Evolutionary conservation across 495 filamentous ascomycete genomes (phyloP).

Genomic region (Delitschia confertaspora): DNA sequence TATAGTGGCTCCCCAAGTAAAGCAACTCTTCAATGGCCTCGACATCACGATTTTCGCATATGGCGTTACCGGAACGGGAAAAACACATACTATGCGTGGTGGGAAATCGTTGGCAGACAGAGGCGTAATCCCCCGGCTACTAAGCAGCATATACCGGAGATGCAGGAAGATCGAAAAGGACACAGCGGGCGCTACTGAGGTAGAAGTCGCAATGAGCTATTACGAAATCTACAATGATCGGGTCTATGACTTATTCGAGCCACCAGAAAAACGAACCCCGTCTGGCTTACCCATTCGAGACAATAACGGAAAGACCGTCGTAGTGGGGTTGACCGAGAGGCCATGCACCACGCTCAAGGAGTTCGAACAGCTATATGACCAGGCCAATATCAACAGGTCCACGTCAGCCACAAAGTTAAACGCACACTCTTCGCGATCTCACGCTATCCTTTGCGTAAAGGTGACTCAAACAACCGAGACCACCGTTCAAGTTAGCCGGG

Average conservation of each 20-base stretch:
- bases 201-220: slow-evolving; percentile 77
- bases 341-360: slow-evolving; percentile 81
- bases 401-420: slow-evolving; percentile 80
- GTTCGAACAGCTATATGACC: slow-evolving; percentile 85
- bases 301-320: slow-evolving; percentile 81
- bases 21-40: slow-evolving; percentile 86
- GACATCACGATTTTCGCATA: slow-evolving; percentile 96
- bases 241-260: slow-evolving; percentile 85
- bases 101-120: slow-evolving; percentile 81
- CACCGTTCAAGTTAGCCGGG: slow-evolving; percentile 65
- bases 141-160: slow-evolving; percentile 78
- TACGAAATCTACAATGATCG: slow-evolving; percentile 90
- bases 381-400: slow-evolving; percentile 85
- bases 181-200: slow-evolving; percentile 59
- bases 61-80: slow-evolving; percentile 89
- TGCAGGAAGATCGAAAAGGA: slow-evolving; percentile 85
- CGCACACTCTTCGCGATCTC: slow-evolving; percentile 64
- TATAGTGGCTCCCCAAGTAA: slow-evolving; percentile 65
- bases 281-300: slow-evolving; percentile 84
- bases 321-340: slow-evolving; percentile 83
- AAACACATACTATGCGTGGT: slow-evolving; percentile 97
- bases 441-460: slow-evolving; percentile 89
- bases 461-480: slow-evolving; percentile 65
- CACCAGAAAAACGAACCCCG: slow-evolving; percentile 79
- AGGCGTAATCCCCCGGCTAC: slow-evolving; percentile 80